Base-by-base conservation (phyloP, 106 monocot genomes). In the Dendrobium chrysotoxum region DNA sequence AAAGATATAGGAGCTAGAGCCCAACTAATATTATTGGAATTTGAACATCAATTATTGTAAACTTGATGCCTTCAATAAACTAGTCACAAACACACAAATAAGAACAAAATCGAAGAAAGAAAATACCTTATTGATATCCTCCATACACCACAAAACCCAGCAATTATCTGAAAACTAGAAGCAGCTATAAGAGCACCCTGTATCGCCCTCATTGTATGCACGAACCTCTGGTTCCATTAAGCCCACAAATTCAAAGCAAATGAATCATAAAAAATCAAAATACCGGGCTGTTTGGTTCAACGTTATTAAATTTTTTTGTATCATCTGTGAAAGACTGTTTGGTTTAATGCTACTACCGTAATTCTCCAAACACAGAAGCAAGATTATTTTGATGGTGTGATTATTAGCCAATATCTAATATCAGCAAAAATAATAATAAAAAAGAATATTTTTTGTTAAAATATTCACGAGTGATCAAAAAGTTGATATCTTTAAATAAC, bases 81-180 rank as follows among this genome's bases (percentile, higher is more conserved):
- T 1, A 41, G 39, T 9, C 20, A 26, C 41, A 40, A 28, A 68
- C 35, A 16, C 16, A 66, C 1, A 1, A 78, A 66, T 13, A 9
- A 46, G 66, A 44, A 18, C 10, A 73, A 5, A 53, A 75, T 57
- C 70, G 57, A 15, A 53, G 40, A 44, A 61, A 17, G 64, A 80
- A n/a, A 87, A 73, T 42, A 99, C 98, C 98, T 95, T 25, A 95
- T 81, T 7, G 84, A 79, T 5, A 99, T 89, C 47, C 92, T 85
- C 95, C 98, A 99, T 0, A 93, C 18, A 17, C 98, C 98, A n/a
- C 81, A 84, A 79, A 89, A 94, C 23, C 98, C 98, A 15, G 94
- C 13, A 67, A 86, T 18, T 35, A 92, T 83, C 86, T 99, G 98
- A 44, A 99, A 84, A 78, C 26, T 45, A 15, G 90, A 90, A 25